phyloP scores from a whole-genome alignment of 768 basidiomycete genomes.

The Leccinum longicurvipes region DNA sequence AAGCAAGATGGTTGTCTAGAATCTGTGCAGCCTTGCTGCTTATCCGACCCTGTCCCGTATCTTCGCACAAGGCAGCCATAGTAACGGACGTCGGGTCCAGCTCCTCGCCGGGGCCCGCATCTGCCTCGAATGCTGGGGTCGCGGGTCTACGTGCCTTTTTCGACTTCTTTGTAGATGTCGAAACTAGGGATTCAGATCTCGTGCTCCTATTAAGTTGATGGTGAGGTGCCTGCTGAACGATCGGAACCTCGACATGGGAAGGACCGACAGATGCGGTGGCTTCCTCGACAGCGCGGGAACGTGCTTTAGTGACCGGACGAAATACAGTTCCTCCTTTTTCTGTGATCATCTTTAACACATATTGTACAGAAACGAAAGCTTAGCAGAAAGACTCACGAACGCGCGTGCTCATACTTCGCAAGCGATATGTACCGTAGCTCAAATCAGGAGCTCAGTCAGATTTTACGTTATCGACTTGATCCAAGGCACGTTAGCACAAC shows the following conservation, averaged over 20 bases:
- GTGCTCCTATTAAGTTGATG: conserved; percentile 20
- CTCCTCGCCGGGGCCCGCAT: conserved; percentile 68
- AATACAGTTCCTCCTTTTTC: conserved; percentile 74
- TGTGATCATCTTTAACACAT: conserved; percentile 24
- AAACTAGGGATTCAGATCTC: conserved; percentile 13
- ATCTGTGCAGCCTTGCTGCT: conserved; percentile 76
- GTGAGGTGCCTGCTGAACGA: conserved; percentile 5
- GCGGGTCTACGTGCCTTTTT: conserved; percentile 42
- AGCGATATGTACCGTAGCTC: no score
- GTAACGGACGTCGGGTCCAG: conserved; percentile 81
- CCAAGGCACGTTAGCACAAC: conserved; percentile 16
- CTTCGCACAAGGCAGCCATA: conserved; percentile 76
- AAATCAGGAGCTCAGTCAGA: conserved; percentile 7
- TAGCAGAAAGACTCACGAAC: conserved; percentile 52
- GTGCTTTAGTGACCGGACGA: conserved; percentile 59
- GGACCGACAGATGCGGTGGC: background rate
- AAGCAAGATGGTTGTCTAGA: conserved; percentile 62
- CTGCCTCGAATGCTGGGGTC: conserved; percentile 53
- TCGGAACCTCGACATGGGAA: conserved; percentile 19
- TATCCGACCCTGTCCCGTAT: conserved; percentile 75
- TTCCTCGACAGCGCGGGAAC: conserved; percentile 37
- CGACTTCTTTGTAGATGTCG: conserved; percentile 32
- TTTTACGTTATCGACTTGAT: conserved; percentile 2
- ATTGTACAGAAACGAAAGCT: conserved; percentile 1
- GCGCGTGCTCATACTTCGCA: conserved; percentile 39